Evolutionary conservation across 1,139 yeast species (phyloP).

Genomic region (Petasospora fabianii): DNA sequence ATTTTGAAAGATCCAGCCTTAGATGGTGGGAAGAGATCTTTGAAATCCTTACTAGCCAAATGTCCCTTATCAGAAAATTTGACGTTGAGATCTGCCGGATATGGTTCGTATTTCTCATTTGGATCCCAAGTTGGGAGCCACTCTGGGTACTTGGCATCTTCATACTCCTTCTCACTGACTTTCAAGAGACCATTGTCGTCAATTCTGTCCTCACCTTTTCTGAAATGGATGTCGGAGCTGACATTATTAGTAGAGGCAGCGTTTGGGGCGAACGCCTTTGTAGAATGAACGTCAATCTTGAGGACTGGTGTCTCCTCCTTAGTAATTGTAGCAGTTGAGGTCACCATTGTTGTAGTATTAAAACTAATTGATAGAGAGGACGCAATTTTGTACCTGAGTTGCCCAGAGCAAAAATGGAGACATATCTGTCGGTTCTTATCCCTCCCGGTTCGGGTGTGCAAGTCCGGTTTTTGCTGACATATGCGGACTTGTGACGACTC

Average conservation of each 20-base stretch:
- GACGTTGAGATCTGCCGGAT: constrained; percentile 20
- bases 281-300: background rate
- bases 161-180: constrained; percentile 17
- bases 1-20: constrained; percentile 3
- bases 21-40: constrained; percentile 13
- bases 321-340: constrained; percentile 2
- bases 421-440: too few relatives aligned
- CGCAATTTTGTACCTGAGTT: too few relatives aligned
- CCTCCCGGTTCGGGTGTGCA: too few relatives aligned
- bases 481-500: too few relatives aligned
- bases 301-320: background rate
- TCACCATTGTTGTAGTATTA: background rate
- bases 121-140: constrained; percentile 33
- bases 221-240: constrained; percentile 23
- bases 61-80: constrained; percentile 14
- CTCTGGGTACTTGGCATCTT: constrained; percentile 8
- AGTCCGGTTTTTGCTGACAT: too few relatives aligned
- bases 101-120: constrained; percentile 37
- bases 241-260: constrained; percentile 2
- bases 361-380: too few relatives aligned
- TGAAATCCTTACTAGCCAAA: constrained; percentile 28
- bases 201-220: constrained; percentile 22
- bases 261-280: background rate
- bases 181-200: constrained; percentile 15
- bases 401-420: too few relatives aligned